A percentile compares a stretch with the other conserved stretches of the same genome.
Conservation (phyloP, 495 filamentous ascomycete species). For the Penicillium pulvis region DNA sequence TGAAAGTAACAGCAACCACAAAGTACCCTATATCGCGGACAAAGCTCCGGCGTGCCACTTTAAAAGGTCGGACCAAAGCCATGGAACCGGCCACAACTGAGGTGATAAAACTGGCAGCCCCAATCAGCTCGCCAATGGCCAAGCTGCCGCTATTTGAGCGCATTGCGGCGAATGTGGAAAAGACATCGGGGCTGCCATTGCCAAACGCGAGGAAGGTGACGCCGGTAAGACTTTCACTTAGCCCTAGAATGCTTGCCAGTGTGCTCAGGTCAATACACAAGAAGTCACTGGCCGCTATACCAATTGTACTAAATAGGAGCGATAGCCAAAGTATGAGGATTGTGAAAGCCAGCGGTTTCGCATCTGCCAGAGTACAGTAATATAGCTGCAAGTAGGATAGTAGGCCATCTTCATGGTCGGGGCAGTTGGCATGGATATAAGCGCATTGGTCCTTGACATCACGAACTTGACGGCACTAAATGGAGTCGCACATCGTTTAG, state of each 20-base stretch:
- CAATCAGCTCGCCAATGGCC: conserved; percentile 93
- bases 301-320: conserved; percentile 94
- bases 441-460: conserved; percentile 77
- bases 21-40: conserved; percentile 94
- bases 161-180: conserved; percentile 98
- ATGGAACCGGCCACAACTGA: conserved; percentile 98
- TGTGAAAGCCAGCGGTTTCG: conserved; percentile 73
- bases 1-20: conserved; percentile 82
- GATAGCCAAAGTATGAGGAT: conserved; percentile 81
- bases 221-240: conserved; percentile 95
- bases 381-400: conserved; percentile 89
- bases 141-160: conserved; percentile 92
- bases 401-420: conserved; percentile 86
- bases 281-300: conserved; percentile 98
- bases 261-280: conserved; percentile 97
- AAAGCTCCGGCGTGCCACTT: conserved; percentile 84
- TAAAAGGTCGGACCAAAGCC: conserved; percentile 92
- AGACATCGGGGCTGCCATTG: conserved; percentile 99
- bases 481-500: conserved; percentile 30
- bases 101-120: conserved; percentile 94
- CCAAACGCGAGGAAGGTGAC: conserved; percentile 97
- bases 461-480: conserved; percentile 80
- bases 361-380: conserved; percentile 76
- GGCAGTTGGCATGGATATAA: conserved; percentile 80
- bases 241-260: conserved; percentile 79